These are phyloP conservation scores for Lineolata rhizophorae DNA, from an alignment of 495 filamentous ascomycete species.

Conservation along the genomic window DNA sequence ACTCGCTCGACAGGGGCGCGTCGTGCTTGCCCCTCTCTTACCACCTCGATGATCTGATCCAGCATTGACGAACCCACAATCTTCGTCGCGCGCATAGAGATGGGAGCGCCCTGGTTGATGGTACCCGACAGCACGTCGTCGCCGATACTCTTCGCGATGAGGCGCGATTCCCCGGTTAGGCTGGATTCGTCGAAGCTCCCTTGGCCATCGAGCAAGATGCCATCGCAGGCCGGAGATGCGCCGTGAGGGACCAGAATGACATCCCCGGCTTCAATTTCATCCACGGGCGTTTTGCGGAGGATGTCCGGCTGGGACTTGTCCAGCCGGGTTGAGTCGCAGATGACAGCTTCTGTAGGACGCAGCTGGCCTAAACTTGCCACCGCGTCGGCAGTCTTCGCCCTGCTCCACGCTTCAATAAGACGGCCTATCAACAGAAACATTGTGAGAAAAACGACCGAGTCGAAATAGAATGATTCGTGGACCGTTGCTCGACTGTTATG, in stretches of 20 bases:
- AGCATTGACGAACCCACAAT: conserved; percentile 60
- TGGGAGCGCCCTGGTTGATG: conserved; percentile 52
- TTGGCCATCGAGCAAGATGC: conserved; percentile 35
- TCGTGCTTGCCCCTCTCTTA: conserved; percentile 73
- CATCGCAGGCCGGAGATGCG: conserved; percentile 67
- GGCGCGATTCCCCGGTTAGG: conserved; percentile 64
- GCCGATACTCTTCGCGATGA: conserved; percentile 41
- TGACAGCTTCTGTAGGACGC: conserved; percentile 48
- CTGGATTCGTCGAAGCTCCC: conserved; percentile 68
- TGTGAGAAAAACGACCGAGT: conserved; percentile 77
- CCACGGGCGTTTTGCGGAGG: conserved; percentile 27
- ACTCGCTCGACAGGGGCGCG: conserved; percentile 65
- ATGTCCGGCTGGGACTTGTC: conserved; percentile 17
- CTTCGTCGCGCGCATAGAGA: conserved; percentile 49
- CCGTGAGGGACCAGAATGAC: conserved; percentile 51
- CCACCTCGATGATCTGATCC: conserved; percentile 67
- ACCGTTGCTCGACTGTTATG: conserved; percentile 18
- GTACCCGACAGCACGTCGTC: conserved; percentile 64
- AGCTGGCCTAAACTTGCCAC: conserved; percentile 55
- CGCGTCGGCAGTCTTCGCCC: conserved; percentile 68
- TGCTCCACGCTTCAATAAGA: conserved; percentile 69
- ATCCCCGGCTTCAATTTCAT: conserved; percentile 62
- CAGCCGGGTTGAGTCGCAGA: conserved; percentile 14
- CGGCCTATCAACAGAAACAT: conserved; percentile 64
- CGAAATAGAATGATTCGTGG: conserved; percentile 44